A percentile compares a stretch with the other conserved stretches of the same genome.
phyloP scores from a whole-genome alignment of 768 basidiomycete genomes.

The Leccinum obscurum region DNA sequence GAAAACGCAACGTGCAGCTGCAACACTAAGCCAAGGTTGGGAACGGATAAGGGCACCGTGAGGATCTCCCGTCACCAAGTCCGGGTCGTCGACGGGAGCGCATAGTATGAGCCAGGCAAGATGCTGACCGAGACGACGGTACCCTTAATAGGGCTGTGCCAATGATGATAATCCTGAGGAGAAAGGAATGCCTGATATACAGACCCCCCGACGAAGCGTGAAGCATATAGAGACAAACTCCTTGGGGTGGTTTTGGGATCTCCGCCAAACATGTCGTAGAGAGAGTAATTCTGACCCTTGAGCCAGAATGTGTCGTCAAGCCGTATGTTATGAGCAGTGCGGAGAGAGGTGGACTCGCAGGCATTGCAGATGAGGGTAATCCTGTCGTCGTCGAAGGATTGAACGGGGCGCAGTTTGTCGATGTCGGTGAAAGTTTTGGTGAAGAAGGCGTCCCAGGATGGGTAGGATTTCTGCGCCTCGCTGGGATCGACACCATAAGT shows the following conservation, averaged over 20 bases:
- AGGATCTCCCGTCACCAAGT: conserved; percentile 8
- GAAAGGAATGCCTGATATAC: conserved; percentile 58
- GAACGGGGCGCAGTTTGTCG: not conserved
- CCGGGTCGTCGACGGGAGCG: not conserved
- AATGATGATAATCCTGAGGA: conserved; percentile 55
- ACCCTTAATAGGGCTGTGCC: conserved; percentile 53
- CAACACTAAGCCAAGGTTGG: conserved; percentile 42
- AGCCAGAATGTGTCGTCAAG: conserved; percentile 54
- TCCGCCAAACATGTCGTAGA: conserved; percentile 48
- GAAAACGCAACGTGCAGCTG: conserved; percentile 52
- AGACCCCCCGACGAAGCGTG: conserved; percentile 47
- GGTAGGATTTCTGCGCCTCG: not conserved
- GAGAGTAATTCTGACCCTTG: conserved; percentile 60
- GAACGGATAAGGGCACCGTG: conserved; percentile 28
- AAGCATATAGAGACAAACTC: conserved; percentile 15
- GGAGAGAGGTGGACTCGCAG: conserved; percentile 53
- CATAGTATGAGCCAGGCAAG: conserved; percentile 27
- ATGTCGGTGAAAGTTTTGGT: conserved; percentile 35
- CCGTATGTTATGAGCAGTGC: conserved; percentile 37
- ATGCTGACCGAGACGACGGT: conserved; percentile 24
- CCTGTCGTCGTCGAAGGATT: not conserved
- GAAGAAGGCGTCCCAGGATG: conserved; percentile 57
- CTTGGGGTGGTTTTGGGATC: not conserved
- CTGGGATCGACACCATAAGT: no score
- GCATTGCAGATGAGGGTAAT: conserved; percentile 41